Conservation (phyloP, 306 rosid species). For the Malus sylvestris region DNA sequence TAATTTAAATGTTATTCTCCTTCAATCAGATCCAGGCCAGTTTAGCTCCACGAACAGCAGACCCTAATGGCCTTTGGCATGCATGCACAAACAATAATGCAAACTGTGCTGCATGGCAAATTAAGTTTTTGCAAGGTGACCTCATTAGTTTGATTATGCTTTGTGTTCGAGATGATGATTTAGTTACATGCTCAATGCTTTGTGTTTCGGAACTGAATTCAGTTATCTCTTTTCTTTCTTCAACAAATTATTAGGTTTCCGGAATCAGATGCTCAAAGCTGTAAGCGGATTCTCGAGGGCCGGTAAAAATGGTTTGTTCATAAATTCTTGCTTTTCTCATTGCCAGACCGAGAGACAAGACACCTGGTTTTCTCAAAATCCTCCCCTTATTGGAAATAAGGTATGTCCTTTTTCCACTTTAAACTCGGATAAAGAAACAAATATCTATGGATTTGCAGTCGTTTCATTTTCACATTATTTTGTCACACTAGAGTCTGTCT, state of each 20-base stretch:
- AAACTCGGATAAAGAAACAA: not conserved
- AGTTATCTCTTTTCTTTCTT: not conserved
- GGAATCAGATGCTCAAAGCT: slow-evolving; percentile 68
- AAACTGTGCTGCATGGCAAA: slow-evolving; percentile 51
- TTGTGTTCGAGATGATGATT: not conserved
- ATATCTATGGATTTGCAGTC: not conserved
- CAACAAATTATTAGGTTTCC: slow-evolving; percentile 45
- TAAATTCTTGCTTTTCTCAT: slow-evolving; percentile 84
- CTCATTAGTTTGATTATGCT: not conserved
- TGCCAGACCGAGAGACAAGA: slow-evolving; percentile 93
- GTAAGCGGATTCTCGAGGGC: slow-evolving; percentile 52
- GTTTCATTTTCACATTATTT: not conserved
- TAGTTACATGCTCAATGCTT: not conserved
- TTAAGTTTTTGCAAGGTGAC: slow-evolving; percentile 71
- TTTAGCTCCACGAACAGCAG: slow-evolving; percentile 81
- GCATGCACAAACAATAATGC: slow-evolving; percentile 65
- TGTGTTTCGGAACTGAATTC: not conserved
- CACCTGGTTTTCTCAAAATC: slow-evolving; percentile 76
- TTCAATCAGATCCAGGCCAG: slow-evolving; percentile 68
- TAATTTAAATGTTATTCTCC: not conserved
- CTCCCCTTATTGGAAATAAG: slow-evolving; percentile 67
- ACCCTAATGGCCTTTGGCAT: slow-evolving; percentile 82
- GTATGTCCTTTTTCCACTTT: slow-evolving; percentile 18
- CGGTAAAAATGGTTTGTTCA: slow-evolving; percentile 58
- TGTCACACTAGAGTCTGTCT: not conserved